phyloP scores from a whole-genome alignment of 2,329 filamentous ascomycete genomes.

The Gnomoniopsis smithogilvyi region DNA sequence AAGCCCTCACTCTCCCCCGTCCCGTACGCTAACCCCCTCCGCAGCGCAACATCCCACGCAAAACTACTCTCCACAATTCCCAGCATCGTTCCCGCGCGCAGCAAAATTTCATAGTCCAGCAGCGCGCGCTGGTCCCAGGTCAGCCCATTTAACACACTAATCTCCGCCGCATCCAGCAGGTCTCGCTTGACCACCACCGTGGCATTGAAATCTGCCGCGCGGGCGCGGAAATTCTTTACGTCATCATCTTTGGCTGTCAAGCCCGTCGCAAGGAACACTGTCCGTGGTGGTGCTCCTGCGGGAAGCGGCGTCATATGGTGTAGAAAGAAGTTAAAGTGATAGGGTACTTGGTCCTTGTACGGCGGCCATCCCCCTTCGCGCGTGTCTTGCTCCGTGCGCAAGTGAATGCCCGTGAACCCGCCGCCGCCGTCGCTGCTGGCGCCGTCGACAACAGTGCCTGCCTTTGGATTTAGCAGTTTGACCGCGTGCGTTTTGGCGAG shows the following conservation, averaged over 20 bases:
- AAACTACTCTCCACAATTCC: conserved; percentile 44
- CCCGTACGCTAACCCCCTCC: conserved; percentile 28
- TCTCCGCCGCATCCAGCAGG: conserved; percentile 36
- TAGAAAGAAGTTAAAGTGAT: conserved; percentile 28
- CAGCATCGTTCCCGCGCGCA: conserved; percentile 38
- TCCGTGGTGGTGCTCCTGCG: conserved; percentile 8
- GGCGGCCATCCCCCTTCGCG: conserved; percentile 21
- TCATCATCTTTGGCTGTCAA: conserved; percentile 28
- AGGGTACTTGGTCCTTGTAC: conserved; percentile 31
- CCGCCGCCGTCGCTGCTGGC: conserved; percentile 18
- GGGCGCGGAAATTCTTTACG: conserved; percentile 31
- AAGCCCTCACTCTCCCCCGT: not conserved
- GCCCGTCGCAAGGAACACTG: conserved; percentile 40
- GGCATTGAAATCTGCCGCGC: conserved; percentile 33
- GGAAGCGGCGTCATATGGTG: not conserved
- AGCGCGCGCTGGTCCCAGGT: conserved; percentile 47
- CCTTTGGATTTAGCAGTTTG: conserved; percentile 10
- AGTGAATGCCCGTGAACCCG: conserved; percentile 31
- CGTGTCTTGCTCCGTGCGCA: conserved; percentile 33
- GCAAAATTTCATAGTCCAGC: conserved; percentile 48
- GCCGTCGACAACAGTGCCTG: conserved; percentile 26
- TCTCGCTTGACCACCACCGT: conserved; percentile 40
- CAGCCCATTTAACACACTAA: conserved; percentile 31
- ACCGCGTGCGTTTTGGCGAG: conserved; percentile 25
- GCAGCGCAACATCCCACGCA: conserved; percentile 43